Percentiles rank a stretch among this genome's conserved stretches.
Conservation (phyloP, 306 rosid species). For the Gynostemma pentaphyllum region DNA sequence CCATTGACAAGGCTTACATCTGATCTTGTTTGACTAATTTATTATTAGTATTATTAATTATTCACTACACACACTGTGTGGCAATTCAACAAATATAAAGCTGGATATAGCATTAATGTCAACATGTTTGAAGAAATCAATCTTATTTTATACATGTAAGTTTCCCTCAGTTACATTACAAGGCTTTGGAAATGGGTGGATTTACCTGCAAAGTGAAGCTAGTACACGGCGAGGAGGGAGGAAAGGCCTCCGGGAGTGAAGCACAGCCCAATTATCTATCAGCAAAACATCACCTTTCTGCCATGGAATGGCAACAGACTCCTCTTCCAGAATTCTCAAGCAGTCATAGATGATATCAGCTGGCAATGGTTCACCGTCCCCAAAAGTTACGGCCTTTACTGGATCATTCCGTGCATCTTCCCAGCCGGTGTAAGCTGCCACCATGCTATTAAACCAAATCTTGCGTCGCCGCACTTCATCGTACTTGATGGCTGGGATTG, state of each 20-base stretch:
- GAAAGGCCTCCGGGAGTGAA: constrained; percentile 63
- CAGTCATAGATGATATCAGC: constrained; percentile 48
- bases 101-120: not conserved
- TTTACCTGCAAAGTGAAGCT: constrained; percentile 46
- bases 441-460: constrained; percentile 93
- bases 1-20: too few species aligned
- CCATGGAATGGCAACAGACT: constrained; percentile 59
- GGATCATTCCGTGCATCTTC: constrained; percentile 48
- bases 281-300: constrained; percentile 60
- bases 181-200: not conserved
- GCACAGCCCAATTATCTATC: constrained; percentile 76
- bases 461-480: constrained; percentile 45
- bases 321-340: constrained; percentile 56
- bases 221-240: constrained; percentile 51
- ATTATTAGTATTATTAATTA: too few species aligned
- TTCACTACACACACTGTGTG: too few species aligned
- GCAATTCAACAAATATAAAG: not conserved
- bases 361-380: constrained; percentile 64
- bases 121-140: not conserved
- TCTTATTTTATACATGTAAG: not conserved
- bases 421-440: constrained; percentile 66
- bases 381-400: constrained; percentile 71
- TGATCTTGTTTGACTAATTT: too few species aligned
- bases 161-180: not conserved
- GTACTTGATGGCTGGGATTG: constrained; percentile 60